phyloP scores from a whole-genome alignment of 2,329 filamentous ascomycete species.

The Penicillium frequentans region DNA sequence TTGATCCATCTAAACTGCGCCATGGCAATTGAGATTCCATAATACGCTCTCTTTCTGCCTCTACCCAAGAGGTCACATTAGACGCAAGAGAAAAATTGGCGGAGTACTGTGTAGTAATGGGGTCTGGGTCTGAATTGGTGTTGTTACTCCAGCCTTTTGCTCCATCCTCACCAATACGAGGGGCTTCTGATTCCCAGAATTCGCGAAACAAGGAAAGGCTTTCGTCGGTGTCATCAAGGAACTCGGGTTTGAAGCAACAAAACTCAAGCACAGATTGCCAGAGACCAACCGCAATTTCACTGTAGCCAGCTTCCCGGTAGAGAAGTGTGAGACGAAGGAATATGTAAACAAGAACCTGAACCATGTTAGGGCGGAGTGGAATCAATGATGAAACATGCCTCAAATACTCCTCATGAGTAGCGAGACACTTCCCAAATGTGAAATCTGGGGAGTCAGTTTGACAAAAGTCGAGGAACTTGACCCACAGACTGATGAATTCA shows the following conservation, averaged over 20 bases:
- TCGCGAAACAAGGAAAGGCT: conserved; percentile 55
- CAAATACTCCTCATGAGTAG: conserved; percentile 61
- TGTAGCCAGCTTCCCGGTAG: conserved; percentile 73
- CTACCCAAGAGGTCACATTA: conserved; percentile 48
- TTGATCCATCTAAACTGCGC: conserved; percentile 68
- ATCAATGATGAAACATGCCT: conserved; percentile 29
- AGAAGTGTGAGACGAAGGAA: conserved; percentile 74
- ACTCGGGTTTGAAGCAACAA: conserved; percentile 57
- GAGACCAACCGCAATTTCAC: conserved; percentile 71
- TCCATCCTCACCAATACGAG: conserved; percentile 72
- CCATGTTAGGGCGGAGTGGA: conserved; percentile 10
- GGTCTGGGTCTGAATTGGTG: conserved; percentile 32
- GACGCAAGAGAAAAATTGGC: conserved; percentile 22
- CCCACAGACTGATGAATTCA: conserved; percentile 67
- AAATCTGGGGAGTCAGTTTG: conserved; percentile 69
- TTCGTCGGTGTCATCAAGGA: conserved; percentile 17
- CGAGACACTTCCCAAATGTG: conserved; percentile 65
- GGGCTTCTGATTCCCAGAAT: conserved; percentile 85
- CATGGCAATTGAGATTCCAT: conserved; percentile 62
- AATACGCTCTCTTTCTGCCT: conserved; percentile 55
- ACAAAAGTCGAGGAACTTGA: conserved; percentile 67
- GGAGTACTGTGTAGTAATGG: conserved; percentile 27
- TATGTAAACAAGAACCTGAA: conserved; percentile 61
- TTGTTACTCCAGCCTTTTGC: conserved; percentile 67
- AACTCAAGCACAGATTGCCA: conserved; percentile 84